Evolutionary conservation across 2,329 filamentous ascomycete species (phyloP).

Genomic region (Exophiala dermatitidis): DNA sequence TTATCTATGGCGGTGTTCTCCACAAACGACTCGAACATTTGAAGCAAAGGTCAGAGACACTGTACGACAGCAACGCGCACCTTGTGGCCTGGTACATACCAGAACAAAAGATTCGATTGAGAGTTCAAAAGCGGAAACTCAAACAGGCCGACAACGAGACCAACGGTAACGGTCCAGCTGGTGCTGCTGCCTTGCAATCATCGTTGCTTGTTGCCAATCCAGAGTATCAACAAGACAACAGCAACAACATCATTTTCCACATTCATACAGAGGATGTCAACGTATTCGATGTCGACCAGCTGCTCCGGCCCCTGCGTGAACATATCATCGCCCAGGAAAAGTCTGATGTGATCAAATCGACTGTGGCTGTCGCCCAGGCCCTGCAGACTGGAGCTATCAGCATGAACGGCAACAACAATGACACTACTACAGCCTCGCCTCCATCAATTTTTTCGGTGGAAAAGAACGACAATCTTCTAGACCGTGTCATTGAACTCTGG

Average conservation of each 20-base stretch:
- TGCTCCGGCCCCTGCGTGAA: constrained; percentile 41
- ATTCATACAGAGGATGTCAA: constrained; percentile 39
- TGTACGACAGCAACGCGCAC: background rate
- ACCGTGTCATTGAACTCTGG: constrained; percentile 51
- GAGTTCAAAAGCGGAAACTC: background rate
- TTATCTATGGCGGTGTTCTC: constrained; percentile 32
- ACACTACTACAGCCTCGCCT: too few species aligned
- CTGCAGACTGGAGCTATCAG: constrained; percentile 38
- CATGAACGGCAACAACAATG: constrained; percentile 37
- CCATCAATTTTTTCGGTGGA: background rate
- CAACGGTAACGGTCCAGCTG: too few species aligned
- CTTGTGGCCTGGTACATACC: background rate
- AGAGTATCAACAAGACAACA: too few species aligned
- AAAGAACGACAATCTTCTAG: constrained; percentile 41
- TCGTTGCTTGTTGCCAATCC: too few species aligned
- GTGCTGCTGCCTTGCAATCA: too few species aligned
- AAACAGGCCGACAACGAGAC: background rate
- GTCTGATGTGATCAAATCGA: constrained; percentile 18
- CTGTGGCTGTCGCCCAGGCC: background rate
- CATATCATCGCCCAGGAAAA: constrained; percentile 28
- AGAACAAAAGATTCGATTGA: background rate
- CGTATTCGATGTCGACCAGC: constrained; percentile 48
- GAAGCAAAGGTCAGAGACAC: constrained; percentile 38
- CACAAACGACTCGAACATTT: background rate
- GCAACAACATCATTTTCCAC: constrained; percentile 36